A percentile compares a stretch with the other conserved stretches of the same genome.
Evolutionary conservation across 2,329 filamentous ascomycete species (phyloP).

Genomic region (Cercospora beticola): DNA sequence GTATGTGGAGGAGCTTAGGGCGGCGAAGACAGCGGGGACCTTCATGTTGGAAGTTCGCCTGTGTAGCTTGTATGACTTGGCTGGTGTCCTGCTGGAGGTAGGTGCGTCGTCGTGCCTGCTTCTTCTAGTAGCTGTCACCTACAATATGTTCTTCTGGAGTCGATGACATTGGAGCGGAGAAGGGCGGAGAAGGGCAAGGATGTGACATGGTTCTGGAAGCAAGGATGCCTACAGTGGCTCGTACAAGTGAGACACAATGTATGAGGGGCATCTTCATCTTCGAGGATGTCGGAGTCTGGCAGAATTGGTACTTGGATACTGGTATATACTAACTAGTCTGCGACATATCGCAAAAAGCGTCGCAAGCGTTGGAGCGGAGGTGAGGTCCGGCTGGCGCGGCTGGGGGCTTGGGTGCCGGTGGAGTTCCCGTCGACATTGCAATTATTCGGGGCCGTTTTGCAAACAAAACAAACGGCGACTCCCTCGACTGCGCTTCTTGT

Average conservation of each 20-base stretch:
- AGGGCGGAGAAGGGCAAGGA: neutral
- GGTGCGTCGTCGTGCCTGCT: neutral
- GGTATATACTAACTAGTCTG: neutral
- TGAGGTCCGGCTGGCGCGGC: neutral
- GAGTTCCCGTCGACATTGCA: neutral
- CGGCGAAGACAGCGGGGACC: neutral
- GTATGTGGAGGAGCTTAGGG: neutral
- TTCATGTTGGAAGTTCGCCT: neutral
- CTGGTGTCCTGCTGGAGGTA: neutral
- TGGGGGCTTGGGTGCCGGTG: neutral
- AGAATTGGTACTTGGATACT: neutral
- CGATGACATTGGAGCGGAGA: neutral
- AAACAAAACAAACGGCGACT: neutral
- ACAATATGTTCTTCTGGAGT: neutral
- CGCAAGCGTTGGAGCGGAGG: neutral
- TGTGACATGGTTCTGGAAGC: neutral
- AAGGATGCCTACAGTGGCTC: neutral
- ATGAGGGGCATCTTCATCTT: neutral
- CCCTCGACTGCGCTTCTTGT: neutral
- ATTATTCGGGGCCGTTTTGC: constrained; percentile 3
- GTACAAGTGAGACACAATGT: neutral
- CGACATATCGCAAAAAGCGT: neutral
- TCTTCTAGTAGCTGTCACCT: neutral
- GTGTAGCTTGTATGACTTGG: neutral
- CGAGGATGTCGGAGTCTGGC: neutral